Percentiles rank a stretch among this genome's conserved stretches.
phyloP scores from a whole-genome alignment of 768 basidiomycete species.

The Amanita pseudoporphyria region DNA sequence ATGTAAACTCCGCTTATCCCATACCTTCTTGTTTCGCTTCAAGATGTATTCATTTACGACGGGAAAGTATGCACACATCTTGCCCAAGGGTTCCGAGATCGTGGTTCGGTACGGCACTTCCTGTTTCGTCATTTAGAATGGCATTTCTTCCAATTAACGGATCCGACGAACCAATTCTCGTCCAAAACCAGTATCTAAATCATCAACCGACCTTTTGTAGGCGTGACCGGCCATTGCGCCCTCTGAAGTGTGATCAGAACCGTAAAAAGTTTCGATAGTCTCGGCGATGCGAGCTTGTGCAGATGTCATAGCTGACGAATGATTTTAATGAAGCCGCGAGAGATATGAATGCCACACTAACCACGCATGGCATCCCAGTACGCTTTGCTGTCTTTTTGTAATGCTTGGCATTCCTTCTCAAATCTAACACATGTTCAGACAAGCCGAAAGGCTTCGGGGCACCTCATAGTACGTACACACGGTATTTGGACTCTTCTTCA shows the following conservation, averaged over 20 bases:
- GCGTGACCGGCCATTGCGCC: constrained; percentile 97
- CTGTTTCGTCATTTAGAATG: constrained; percentile 26
- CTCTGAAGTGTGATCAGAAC: constrained; percentile 74
- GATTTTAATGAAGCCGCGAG: not conserved
- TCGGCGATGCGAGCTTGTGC: constrained; percentile 92
- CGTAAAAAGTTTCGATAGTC: constrained; percentile 89
- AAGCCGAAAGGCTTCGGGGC: not conserved
- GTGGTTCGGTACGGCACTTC: constrained; percentile 93
- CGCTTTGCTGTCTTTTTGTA: constrained; percentile 93
- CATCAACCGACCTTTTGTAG: constrained; percentile 92
- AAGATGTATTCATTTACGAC: constrained; percentile 87
- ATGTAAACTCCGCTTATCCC: not conserved
- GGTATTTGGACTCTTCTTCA: constrained; percentile 86
- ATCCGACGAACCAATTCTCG: constrained; percentile 64
- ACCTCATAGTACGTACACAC: constrained; percentile 48
- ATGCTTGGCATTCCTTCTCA: constrained; percentile 89
- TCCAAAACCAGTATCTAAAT: constrained; percentile 77
- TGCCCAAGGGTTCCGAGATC: constrained; percentile 90
- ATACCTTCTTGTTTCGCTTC: constrained; percentile 95
- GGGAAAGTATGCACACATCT: constrained; percentile 94
- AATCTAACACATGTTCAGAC: constrained; percentile 39
- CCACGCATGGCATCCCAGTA: constrained; percentile 95
- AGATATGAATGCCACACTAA: constrained; percentile 23
- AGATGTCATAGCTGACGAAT: constrained; percentile 52
- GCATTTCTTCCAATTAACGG: not conserved